Evolutionary conservation across 1,139 yeast species (phyloP), one percentile per base, ranked within the genome.

Genomic region (Saccharomycopsis hybrid): DNA sequence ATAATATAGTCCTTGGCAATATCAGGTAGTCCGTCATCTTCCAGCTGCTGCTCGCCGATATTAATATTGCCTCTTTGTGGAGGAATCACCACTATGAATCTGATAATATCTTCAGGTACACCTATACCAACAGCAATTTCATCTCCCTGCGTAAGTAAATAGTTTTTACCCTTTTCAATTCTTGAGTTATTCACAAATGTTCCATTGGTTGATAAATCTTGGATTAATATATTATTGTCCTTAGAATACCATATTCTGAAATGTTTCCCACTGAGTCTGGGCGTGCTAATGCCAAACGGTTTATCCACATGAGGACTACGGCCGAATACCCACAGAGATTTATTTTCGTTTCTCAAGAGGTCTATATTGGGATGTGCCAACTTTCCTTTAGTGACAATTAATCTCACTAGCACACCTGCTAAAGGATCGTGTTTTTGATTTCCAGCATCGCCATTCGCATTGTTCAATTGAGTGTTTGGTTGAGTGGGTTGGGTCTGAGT

Each of bases 51-150:
- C 47, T 47, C 11, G 54, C 29, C 49, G 35, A 31, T 32, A 47
- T 11, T 37, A 38, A 28, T 29, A 32, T 30, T 37, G 31, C 41
- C 43, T 24, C 35, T 27, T 33, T 47, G 5, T 8, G 46, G 32
- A 36, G 56, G 53, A 43, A 56, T 29, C 52, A 85, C 78, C 27
- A 87, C 82, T 37, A 89, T 82, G 59, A 89, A 81, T 50, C 83
- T 73, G 27, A 86, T 71, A 46, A 86, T 86, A 61, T 92, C 97
- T 27, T 73, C 71, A 1, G 84, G 75, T 2, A 89, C 85, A 2
- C 97, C 97, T n/a, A 80, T 72, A 0, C 97, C 97, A 0, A 90
- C 85, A 0, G 92, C 77, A 39, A 92, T 82, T 62, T 88, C 96
- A 63, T 92, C 98, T 3, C 97, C 97, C 60, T 88, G 96, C 42